Evolutionary conservation across 2,329 filamentous ascomycete genomes (phyloP).

Genomic region (Arthrobotrys entomopaga): DNA sequence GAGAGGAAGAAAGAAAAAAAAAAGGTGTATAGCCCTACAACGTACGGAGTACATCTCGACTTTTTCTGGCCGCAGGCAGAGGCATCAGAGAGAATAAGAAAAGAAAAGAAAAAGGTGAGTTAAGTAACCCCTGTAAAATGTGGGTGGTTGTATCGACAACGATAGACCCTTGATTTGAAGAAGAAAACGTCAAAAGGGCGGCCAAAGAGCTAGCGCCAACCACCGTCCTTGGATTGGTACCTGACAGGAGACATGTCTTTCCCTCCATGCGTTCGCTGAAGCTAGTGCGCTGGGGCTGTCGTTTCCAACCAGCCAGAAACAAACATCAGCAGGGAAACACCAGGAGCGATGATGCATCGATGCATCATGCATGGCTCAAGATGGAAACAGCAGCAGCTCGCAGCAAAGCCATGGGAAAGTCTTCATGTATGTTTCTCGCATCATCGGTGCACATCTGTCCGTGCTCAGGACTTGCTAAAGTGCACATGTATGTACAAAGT

Average conservation of each 20-base stretch:
- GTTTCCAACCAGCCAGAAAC: slow-evolving; percentile 1
- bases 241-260: slow-evolving; percentile 36
- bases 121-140: background rate
- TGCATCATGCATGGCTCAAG: slow-evolving; percentile 19
- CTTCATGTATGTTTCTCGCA: slow-evolving; percentile 12
- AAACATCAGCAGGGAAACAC: background rate
- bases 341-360: background rate
- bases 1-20: no score
- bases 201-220: slow-evolving; percentile 1
- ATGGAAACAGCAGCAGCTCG: no score
- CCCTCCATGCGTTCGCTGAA: slow-evolving; percentile 15
- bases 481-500: no score
- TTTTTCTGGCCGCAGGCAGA: background rate
- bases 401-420: slow-evolving; percentile 13
- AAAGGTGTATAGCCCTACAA: slow-evolving; percentile 4
- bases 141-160: slow-evolving; percentile 20
- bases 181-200: slow-evolving; percentile 25
- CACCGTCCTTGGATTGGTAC: slow-evolving; percentile 41
- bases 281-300: slow-evolving; percentile 5
- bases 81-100: background rate
- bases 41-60: background rate
- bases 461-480: no score
- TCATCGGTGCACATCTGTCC: slow-evolving; percentile 1
- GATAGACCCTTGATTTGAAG: slow-evolving; percentile 21
- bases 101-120: slow-evolving; percentile 6